phyloP scores from a whole-genome alignment of 441 rosid genomes.

The Populus hybrid region DNA sequence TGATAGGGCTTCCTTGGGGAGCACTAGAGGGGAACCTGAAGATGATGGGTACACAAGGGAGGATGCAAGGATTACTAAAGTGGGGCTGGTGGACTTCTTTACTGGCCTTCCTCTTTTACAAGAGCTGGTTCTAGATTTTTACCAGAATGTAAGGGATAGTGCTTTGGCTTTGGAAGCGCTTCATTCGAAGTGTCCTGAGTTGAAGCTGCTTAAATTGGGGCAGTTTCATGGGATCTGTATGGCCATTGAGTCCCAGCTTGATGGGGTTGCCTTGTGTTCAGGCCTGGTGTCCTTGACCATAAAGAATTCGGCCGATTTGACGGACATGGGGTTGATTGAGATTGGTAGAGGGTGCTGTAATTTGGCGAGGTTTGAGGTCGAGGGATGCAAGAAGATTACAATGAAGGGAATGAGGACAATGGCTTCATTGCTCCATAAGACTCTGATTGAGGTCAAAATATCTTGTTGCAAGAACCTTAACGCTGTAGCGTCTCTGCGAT shows the following conservation, averaged over 20 bases:
- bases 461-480: slow-evolving; percentile 67
- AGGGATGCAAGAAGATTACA: slow-evolving; percentile 77
- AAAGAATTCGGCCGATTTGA: slow-evolving; percentile 60
- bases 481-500: slow-evolving; percentile 50
- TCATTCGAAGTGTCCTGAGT: slow-evolving; percentile 46
- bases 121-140: slow-evolving; percentile 66
- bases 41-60: slow-evolving; percentile 43
- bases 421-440: slow-evolving; percentile 43
- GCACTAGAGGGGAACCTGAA: slow-evolving; percentile 42
- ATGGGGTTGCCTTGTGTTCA: slow-evolving; percentile 74
- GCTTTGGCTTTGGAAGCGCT: slow-evolving; percentile 53
- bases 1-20: slow-evolving; percentile 50
- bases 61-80: slow-evolving; percentile 50
- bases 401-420: slow-evolving; percentile 64
- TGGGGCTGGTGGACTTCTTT: slow-evolving; percentile 48
- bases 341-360: slow-evolving; percentile 76
- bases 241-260: slow-evolving; percentile 58
- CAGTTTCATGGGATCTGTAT: slow-evolving; percentile 67
- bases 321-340: slow-evolving; percentile 73
- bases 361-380: slow-evolving; percentile 61
- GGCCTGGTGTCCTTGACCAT: slow-evolving; percentile 56
- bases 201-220: slow-evolving; percentile 56
- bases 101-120: slow-evolving; percentile 48
- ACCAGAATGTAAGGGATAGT: slow-evolving; percentile 59
- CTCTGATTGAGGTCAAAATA: slow-evolving; percentile 62